Percentiles rank a stretch among this genome's conserved stretches.
phyloP scores from a whole-genome alignment of 2,329 filamentous ascomycete species.

The Botrytis squamosa region DNA sequence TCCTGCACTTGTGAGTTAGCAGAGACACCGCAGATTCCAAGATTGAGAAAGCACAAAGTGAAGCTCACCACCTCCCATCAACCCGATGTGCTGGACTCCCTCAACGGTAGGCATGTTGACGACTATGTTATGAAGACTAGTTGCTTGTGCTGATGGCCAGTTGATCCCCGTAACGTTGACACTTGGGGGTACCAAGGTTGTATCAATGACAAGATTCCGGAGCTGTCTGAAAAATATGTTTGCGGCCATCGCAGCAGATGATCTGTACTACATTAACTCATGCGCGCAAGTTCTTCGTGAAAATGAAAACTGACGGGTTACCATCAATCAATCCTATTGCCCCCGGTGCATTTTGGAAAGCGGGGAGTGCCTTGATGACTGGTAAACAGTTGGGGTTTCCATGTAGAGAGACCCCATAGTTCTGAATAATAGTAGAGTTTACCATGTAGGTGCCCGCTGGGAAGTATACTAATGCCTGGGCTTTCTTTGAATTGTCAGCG shows the following conservation, averaged over 20 bases:
- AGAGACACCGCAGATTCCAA: constrained; percentile 34
- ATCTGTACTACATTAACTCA: neutral
- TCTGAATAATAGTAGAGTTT: neutral
- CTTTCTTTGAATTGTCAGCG: neutral
- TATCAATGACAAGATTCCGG: constrained; percentile 62
- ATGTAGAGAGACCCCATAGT: neutral
- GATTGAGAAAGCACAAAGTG: constrained; percentile 46
- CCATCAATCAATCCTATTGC: neutral
- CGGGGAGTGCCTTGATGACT: neutral
- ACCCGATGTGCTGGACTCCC: constrained; percentile 52
- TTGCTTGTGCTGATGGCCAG: constrained; percentile 54
- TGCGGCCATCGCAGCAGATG: neutral
- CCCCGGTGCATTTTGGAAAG: neutral
- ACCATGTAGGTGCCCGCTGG: constrained; percentile 26
- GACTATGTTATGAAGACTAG: constrained; percentile 43
- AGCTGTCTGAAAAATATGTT: constrained; percentile 40
- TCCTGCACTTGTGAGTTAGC: constrained; percentile 28
- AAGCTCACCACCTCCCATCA: constrained; percentile 29
- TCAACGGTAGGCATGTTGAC: constrained; percentile 59
- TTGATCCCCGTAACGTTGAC: constrained; percentile 42
- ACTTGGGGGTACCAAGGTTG: constrained; percentile 25
- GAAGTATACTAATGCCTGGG: constrained; percentile 38
- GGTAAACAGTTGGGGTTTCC: neutral
- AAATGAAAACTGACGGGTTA: neutral
- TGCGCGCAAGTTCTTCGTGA: neutral